Percentiles rank a stretch among this genome's conserved stretches.
phyloP scores from a whole-genome alignment of 306 rosid species.

The Trifolium fragiferum region DNA sequence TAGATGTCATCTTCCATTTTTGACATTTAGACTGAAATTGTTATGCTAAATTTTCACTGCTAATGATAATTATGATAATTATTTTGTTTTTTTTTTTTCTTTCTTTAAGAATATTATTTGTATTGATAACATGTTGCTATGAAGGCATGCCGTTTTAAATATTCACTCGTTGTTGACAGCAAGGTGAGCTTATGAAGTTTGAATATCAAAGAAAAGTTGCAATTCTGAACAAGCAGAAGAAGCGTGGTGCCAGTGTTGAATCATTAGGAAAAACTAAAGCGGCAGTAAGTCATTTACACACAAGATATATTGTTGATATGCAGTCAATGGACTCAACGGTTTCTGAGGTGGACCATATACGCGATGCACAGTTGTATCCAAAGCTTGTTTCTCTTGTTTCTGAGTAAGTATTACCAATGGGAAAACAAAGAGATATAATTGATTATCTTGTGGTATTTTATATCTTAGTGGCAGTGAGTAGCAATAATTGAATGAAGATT shows the following conservation, averaged over 20 bases:
- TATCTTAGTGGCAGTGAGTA: constrained; percentile 33
- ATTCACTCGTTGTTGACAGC: constrained; percentile 53
- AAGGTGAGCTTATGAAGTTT: constrained; percentile 87
- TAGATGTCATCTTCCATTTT: constrained; percentile 35
- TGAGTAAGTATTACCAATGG: constrained; percentile 56
- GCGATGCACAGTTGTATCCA: constrained; percentile 82
- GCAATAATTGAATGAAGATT: background rate
- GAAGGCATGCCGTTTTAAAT: background rate
- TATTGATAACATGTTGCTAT: constrained; percentile 1
- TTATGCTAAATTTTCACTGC: background rate
- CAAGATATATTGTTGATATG: constrained; percentile 89
- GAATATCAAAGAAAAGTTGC: constrained; percentile 84
- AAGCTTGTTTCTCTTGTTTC: constrained; percentile 72
- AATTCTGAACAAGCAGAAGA: constrained; percentile 78
- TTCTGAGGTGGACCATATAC: constrained; percentile 75
- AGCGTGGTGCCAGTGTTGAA: constrained; percentile 66
- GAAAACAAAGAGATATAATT: background rate
- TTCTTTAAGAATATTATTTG: background rate
- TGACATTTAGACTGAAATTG: background rate
- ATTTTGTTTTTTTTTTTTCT: background rate
- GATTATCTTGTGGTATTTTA: background rate
- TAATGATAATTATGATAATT: background rate
- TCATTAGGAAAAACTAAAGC: constrained; percentile 88
- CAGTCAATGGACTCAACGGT: constrained; percentile 92
- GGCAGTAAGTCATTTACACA: constrained; percentile 85